Percentiles rank a stretch among this genome's conserved stretches.
Conservation (phyloP, 345 rosid species). For the Aegle marmelos region DNA sequence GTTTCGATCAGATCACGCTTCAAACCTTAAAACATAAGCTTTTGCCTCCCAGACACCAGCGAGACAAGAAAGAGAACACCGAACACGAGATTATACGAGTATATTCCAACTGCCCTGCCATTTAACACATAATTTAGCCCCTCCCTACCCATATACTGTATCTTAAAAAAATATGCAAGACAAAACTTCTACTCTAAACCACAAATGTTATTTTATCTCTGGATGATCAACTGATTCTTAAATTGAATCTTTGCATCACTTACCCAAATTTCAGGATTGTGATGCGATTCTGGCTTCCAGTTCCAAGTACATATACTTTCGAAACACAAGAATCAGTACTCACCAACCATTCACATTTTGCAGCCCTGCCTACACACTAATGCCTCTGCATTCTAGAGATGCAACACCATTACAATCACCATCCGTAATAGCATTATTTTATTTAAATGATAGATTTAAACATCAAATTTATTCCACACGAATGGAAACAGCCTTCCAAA, state of each 20-base stretch:
- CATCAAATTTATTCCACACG: neutral
- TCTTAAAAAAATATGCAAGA: neutral
- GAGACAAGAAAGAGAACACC: too few relatives aligned
- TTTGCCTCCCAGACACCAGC: neutral
- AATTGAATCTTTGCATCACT: neutral
- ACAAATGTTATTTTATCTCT: neutral
- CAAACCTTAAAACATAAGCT: neutral
- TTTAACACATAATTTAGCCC: neutral
- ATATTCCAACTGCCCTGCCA: neutral
- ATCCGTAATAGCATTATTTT: constrained; percentile 8
- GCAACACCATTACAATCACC: constrained; percentile 20
- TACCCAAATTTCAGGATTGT: constrained; percentile 12
- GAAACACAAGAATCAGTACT: neutral
- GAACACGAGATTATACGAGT: neutral
- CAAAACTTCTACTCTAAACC: neutral
- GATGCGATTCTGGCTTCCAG: constrained; percentile 4
- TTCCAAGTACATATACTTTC: constrained; percentile 8
- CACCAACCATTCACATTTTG: constrained; percentile 13
- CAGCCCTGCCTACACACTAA: constrained; percentile 11
- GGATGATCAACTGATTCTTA: too few relatives aligned
- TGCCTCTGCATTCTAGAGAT: constrained; percentile 13
- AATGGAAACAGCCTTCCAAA: neutral
- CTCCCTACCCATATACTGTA: neutral
- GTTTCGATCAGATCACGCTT: too few relatives aligned
- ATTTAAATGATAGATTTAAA: neutral